Evolutionary conservation across 2,329 filamentous ascomycete species (phyloP).

Genomic region (Alternaria brassicae): DNA sequence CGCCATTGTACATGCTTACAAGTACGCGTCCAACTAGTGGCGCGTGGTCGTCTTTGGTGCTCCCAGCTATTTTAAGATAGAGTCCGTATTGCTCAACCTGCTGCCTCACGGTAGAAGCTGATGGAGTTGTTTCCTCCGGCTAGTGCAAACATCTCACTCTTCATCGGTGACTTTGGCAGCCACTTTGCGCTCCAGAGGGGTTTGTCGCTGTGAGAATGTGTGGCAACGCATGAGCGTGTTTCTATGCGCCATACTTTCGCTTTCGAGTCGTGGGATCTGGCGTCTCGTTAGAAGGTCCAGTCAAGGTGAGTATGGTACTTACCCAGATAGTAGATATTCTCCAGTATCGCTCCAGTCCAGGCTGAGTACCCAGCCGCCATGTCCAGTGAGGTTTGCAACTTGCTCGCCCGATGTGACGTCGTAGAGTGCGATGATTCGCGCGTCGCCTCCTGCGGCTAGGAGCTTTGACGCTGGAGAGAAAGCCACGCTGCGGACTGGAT

Average conservation of each 20-base stretch:
- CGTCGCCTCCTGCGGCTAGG: conserved; percentile 88
- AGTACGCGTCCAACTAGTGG: not conserved
- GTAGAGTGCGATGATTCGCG: conserved; percentile 87
- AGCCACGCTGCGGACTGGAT: conserved; percentile 81
- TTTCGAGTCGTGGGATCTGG: conserved; percentile 85
- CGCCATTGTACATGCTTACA: too few relatives aligned
- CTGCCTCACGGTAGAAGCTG: conserved; percentile 51
- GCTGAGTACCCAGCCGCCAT: conserved; percentile 86
- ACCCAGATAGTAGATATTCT: conserved; percentile 86
- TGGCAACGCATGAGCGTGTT: conserved; percentile 82
- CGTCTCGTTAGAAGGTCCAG: not conserved
- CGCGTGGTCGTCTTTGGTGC: not conserved
- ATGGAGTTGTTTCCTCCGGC: conserved; percentile 48
- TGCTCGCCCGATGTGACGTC: conserved; percentile 93
- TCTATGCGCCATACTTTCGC: conserved; percentile 96
- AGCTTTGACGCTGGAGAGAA: conserved; percentile 88
- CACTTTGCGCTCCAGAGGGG: conserved; percentile 50
- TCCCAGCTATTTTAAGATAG: not conserved
- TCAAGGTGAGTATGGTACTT: conserved; percentile 28
- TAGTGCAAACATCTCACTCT: conserved; percentile 53
- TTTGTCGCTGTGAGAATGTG: conserved; percentile 81
- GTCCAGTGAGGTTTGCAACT: conserved; percentile 80
- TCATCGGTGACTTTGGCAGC: conserved; percentile 45
- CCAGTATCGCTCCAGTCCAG: conserved; percentile 94
- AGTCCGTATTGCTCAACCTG: conserved; percentile 35